Conservation (phyloP, 1,284 basidiomycete genomes). For the Trichosporon asahii region DNA sequence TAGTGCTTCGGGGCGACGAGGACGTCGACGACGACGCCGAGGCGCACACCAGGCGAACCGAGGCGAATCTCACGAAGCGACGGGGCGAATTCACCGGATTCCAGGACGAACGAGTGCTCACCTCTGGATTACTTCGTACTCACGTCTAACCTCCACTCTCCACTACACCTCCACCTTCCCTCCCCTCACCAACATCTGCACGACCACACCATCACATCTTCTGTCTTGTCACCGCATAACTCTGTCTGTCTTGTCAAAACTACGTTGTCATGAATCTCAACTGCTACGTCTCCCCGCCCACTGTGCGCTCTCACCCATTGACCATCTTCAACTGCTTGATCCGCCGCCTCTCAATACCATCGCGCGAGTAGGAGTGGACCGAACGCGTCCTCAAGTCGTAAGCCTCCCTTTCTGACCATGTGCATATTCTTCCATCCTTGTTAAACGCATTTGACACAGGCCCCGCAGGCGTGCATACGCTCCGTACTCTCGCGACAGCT, state of each 20-base stretch:
- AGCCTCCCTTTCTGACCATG: background rate
- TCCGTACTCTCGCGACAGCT: background rate
- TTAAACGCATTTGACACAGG: background rate
- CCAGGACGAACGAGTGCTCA: background rate
- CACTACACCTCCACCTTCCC: background rate
- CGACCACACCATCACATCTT: background rate
- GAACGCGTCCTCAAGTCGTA: conserved; percentile 4
- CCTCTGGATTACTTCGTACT: background rate
- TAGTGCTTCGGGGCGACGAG: background rate
- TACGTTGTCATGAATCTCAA: background rate
- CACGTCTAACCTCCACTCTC: background rate
- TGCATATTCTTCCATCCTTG: background rate
- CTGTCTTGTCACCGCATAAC: background rate
- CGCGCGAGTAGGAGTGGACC: background rate
- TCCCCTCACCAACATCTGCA: background rate
- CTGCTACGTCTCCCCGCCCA: background rate
- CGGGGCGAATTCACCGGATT: background rate
- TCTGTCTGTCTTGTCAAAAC: background rate
- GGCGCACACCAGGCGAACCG: background rate
- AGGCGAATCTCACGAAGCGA: background rate
- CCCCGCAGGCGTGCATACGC: background rate
- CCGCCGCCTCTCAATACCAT: background rate
- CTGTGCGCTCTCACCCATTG: background rate
- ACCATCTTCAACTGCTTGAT: background rate
- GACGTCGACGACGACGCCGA: background rate